Percentiles rank a stretch among this genome's conserved stretches.
Evolutionary conservation across 2,329 filamentous ascomycete genomes (phyloP).

Genomic region (Exutisphaerella laricina): DNA sequence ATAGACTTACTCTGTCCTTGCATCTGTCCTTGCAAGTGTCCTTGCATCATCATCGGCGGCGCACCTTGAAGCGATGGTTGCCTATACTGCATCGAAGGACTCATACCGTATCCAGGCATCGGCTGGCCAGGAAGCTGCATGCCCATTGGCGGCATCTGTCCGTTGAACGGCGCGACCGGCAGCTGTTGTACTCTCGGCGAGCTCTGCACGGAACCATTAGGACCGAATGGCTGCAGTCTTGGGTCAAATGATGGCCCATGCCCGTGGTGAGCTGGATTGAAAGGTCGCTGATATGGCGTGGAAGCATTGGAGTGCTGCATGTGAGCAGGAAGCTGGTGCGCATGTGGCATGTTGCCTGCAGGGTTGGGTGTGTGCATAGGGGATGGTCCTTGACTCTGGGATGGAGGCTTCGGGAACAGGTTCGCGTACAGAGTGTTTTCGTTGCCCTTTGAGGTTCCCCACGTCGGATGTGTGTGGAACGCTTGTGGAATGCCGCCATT

Average conservation of each 20-base stretch:
- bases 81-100: constrained; percentile 54
- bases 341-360: constrained; percentile 66
- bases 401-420: constrained; percentile 66
- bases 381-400: constrained; percentile 53
- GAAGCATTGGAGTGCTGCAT: constrained; percentile 64
- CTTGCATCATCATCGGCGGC: constrained; percentile 25
- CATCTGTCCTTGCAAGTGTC: no score
- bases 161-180: constrained; percentile 46
- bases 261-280: constrained; percentile 67
- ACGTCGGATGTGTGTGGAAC: constrained; percentile 78
- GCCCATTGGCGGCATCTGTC: constrained; percentile 39
- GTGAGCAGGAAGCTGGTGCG: constrained; percentile 77
- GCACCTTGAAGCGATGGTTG: constrained; percentile 23
- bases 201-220: constrained; percentile 68
- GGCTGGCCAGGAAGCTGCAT: constrained; percentile 60
- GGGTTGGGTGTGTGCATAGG: constrained; percentile 55
- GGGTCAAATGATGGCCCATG: constrained; percentile 69
- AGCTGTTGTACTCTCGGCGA: constrained; percentile 70
- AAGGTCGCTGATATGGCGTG: constrained; percentile 66
- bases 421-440: constrained; percentile 73
- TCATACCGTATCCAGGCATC: constrained; percentile 61
- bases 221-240: constrained; percentile 76
- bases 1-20: constrained; percentile 23
- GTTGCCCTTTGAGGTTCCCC: constrained; percentile 67
- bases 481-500: constrained; percentile 81